Evolutionary conservation across 148 eudicot species (phyloP).

Genomic region (Talinum fruticosum): DNA sequence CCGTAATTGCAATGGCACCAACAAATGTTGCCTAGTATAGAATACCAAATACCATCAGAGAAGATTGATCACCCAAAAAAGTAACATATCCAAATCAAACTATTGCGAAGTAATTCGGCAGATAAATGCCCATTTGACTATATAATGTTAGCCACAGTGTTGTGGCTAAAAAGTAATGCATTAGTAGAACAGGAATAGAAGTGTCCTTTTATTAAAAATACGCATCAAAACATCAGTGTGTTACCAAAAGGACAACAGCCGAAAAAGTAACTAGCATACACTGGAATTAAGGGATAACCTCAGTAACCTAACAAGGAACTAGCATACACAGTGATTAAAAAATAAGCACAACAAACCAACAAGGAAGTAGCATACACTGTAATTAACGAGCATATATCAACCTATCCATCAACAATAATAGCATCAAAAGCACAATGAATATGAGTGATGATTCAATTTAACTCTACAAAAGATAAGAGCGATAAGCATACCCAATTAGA

Average conservation of each 20-base stretch:
- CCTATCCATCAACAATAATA: too few species aligned
- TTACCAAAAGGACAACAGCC: background rate
- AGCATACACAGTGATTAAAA: too few species aligned
- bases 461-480: too few species aligned
- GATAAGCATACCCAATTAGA: too few species aligned
- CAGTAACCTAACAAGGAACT: too few species aligned
- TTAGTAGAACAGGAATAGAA: background rate
- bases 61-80: background rate
- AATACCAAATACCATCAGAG: background rate
- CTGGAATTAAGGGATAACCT: too few species aligned
- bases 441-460: too few species aligned
- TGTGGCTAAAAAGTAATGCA: background rate
- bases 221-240: background rate
- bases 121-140: background rate
- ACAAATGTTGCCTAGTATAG: slow-evolving; percentile 63
- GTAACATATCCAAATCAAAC: background rate
- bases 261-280: background rate
- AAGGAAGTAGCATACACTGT: too few species aligned
- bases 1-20: slow-evolving; percentile 91
- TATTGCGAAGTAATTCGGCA: background rate
- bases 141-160: background rate
- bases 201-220: background rate
- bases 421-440: too few species aligned
- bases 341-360: too few species aligned
- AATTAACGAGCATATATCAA: too few species aligned